Conservation (phyloP, 306 rosid genomes). For the Gastrolobium bilobum region DNA sequence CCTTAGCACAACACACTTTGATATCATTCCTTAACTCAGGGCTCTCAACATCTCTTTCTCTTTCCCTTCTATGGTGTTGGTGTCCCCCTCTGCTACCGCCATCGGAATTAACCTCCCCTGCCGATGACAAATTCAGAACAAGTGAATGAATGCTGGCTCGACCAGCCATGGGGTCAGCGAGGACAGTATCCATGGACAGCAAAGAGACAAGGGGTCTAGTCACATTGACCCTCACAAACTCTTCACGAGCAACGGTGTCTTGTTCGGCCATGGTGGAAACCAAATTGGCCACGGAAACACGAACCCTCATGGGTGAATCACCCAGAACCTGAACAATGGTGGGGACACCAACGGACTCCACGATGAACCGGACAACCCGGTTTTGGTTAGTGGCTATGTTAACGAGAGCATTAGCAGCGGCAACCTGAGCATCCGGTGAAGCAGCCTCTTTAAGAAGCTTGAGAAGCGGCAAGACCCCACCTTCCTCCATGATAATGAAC, state of each 20-base stretch:
- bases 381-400: conserved; percentile 59
- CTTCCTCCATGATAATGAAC: conserved; percentile 81
- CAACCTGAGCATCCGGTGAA: conserved; percentile 73
- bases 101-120: conserved; percentile 50
- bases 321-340: conserved; percentile 71
- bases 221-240: conserved; percentile 82
- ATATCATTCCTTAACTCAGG: conserved; percentile 63
- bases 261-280: conserved; percentile 77
- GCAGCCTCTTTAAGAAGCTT: conserved; percentile 73
- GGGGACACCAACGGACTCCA: conserved; percentile 61
- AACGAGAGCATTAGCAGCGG: conserved; percentile 74
- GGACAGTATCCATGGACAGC: conserved; percentile 71
- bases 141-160: conserved; percentile 66
- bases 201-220: conserved; percentile 72
- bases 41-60: conserved; percentile 62
- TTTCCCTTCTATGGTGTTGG: conserved; percentile 58
- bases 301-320: conserved; percentile 71
- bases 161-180: conserved; percentile 63
- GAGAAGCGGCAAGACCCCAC: conserved; percentile 74
- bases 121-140: conserved; percentile 57
- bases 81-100: conserved; percentile 68
- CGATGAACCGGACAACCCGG: conserved; percentile 57
- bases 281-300: conserved; percentile 67
- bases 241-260: conserved; percentile 63
- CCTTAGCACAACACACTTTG: conserved; percentile 78